A percentile compares a stretch with the other conserved stretches of the same genome.
Conservation (phyloP, 768 basidiomycete genomes). For the Coprinellus aureogranulatus region DNA sequence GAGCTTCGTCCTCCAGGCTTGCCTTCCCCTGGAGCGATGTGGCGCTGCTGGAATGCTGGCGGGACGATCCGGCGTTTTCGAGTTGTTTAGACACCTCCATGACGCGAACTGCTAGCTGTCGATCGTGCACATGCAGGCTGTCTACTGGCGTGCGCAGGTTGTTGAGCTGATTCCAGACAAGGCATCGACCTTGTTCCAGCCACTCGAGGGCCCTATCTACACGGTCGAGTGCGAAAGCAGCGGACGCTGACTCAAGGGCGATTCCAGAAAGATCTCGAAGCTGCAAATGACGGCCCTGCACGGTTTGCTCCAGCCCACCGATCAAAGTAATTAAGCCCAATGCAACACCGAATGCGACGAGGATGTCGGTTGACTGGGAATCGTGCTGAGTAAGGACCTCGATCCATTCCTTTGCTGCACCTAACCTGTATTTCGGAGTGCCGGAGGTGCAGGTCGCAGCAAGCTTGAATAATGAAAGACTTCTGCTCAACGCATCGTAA, state of each 20-base stretch:
- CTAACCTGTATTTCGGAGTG: too few species aligned
- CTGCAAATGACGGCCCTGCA: neutral
- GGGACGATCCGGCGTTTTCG: conserved; percentile 6
- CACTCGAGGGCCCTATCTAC: conserved; percentile 29
- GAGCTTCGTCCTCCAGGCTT: conserved; percentile 4
- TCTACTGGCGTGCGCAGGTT: conserved; percentile 23
- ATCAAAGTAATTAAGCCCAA: neutral
- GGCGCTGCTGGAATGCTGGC: too few species aligned
- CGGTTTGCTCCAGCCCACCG: conserved; percentile 4
- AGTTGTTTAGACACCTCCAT: conserved; percentile 13
- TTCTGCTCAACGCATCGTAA: neutral
- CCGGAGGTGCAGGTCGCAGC: too few species aligned
- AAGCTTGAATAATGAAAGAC: too few species aligned
- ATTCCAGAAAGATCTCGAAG: neutral
- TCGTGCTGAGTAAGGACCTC: neutral
- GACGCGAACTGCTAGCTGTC: conserved; percentile 11
- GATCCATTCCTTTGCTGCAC: neutral
- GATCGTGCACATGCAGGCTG: conserved; percentile 10
- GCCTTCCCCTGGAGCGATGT: neutral
- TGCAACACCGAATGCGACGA: neutral
- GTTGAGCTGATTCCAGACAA: conserved; percentile 27
- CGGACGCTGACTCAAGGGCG: conserved; percentile 18
- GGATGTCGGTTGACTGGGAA: neutral
- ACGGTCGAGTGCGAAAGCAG: conserved; percentile 20
- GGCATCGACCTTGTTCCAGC: conserved; percentile 28